A percentile compares a stretch with the other conserved stretches of the same genome.
These are phyloP conservation scores for Arachnomyces sp. DNA, from an alignment of 2,329 filamentous ascomycete genomes.

Conservation along the genomic window DNA sequence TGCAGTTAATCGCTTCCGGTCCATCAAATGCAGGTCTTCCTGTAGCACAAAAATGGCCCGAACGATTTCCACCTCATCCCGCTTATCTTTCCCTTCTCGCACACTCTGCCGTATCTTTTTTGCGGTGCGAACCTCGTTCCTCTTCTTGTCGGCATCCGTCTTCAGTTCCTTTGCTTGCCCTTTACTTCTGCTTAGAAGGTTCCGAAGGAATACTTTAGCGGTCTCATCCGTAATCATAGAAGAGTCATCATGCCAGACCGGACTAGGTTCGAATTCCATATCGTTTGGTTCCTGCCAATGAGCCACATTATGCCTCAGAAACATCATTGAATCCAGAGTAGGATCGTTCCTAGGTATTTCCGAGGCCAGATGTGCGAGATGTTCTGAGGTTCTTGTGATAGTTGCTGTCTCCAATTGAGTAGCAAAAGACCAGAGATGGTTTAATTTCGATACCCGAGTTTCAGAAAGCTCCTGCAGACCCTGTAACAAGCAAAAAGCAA, in stretches of 20 bases:
- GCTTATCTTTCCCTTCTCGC: slow-evolving; percentile 75
- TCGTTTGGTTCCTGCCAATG: slow-evolving; percentile 77
- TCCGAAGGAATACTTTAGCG: slow-evolving; percentile 84
- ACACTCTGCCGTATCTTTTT: slow-evolving; percentile 68
- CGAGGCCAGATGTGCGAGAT: slow-evolving; percentile 63
- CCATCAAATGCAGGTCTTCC: slow-evolving; percentile 75
- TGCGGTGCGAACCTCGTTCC: slow-evolving; percentile 71
- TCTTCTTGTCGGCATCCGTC: slow-evolving; percentile 76
- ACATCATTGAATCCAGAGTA: slow-evolving; percentile 93
- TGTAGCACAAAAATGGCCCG: slow-evolving; percentile 75
- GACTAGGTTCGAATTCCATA: slow-evolving; percentile 84
- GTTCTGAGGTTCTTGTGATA: slow-evolving; percentile 63
- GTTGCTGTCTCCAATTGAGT: slow-evolving; percentile 73
- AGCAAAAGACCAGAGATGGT: slow-evolving; percentile 75
- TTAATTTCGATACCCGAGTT: slow-evolving; percentile 75
- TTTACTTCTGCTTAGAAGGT: slow-evolving; percentile 87
- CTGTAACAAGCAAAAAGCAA: slow-evolving; percentile 23
- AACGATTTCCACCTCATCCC: slow-evolving; percentile 81
- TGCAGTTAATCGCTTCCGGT: slow-evolving; percentile 74
- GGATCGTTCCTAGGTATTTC: slow-evolving; percentile 87
- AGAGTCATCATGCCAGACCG: slow-evolving; percentile 93
- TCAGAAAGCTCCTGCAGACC: slow-evolving; percentile 86
- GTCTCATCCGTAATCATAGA: slow-evolving; percentile 77
- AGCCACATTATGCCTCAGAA: slow-evolving; percentile 81
- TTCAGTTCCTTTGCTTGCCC: slow-evolving; percentile 70